These are phyloP conservation scores for Zostera marina DNA, from an alignment of 116 monocot species.

Conservation along the genomic window DNA sequence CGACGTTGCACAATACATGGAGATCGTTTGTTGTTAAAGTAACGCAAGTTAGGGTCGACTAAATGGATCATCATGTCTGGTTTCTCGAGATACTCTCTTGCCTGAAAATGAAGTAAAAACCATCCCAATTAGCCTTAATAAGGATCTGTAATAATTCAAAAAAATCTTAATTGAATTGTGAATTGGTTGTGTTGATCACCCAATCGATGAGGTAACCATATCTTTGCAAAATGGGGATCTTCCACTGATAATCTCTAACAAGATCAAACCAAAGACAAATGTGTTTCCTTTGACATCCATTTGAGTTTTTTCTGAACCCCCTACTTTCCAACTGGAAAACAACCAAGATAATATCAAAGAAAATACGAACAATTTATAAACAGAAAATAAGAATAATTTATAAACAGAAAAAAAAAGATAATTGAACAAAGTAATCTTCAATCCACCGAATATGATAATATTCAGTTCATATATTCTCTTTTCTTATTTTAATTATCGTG, in stretches of 20 bases:
- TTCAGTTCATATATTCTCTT: no score
- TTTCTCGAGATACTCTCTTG: conserved; percentile 36
- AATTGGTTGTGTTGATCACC: conserved; percentile 35
- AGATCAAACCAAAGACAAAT: conserved; percentile 64
- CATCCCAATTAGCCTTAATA: neutral
- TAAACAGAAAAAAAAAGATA: no score
- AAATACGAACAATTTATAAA: no score
- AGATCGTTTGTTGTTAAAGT: conserved; percentile 63
- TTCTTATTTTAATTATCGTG: no score
- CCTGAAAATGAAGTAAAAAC: conserved; percentile 29
- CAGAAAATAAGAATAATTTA: no score
- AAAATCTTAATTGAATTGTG: no score
- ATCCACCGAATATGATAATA: no score
- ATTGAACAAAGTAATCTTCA: no score
- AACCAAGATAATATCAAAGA: no score
- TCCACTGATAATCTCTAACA: conserved; percentile 88
- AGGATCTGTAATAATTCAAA: neutral
- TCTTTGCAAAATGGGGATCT: conserved; percentile 81
- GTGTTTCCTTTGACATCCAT: conserved; percentile 54
- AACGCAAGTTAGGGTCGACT: conserved; percentile 51
- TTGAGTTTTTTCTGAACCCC: conserved; percentile 32
- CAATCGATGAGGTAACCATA: conserved; percentile 67
- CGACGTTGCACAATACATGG: conserved; percentile 38
- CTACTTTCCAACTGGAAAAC: no score
- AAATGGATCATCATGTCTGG: conserved; percentile 36